phyloP scores from a whole-genome alignment of 2,329 filamentous ascomycete species.

The Clarireedia homoeocarpa region DNA sequence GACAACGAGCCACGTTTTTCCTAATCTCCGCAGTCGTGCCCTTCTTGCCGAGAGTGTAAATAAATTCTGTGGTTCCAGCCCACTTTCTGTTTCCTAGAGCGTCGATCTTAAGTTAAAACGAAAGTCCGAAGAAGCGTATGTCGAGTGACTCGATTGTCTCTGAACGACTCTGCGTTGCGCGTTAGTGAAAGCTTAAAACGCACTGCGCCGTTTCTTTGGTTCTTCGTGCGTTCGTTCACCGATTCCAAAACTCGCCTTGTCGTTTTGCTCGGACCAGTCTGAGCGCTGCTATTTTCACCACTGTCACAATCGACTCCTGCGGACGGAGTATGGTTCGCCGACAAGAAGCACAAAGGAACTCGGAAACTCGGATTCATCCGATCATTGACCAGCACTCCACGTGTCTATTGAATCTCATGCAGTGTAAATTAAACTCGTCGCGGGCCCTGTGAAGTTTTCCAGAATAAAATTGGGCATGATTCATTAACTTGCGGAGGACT shows the following conservation, averaged over 20 bases:
- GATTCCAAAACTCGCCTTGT: not conserved
- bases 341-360: not conserved
- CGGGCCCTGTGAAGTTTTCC: not conserved
- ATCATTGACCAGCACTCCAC: not conserved
- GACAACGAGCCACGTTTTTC: not conserved
- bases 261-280: not conserved
- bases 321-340: not conserved
- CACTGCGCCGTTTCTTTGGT: not conserved
- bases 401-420: not conserved
- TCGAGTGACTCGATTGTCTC: too few relatives aligned
- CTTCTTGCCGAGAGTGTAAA: not conserved
- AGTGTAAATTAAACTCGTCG: not conserved
- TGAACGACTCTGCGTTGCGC: too few relatives aligned
- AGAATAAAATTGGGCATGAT: not conserved
- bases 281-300: not conserved
- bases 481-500: not conserved
- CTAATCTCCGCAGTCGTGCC: slow-evolving; percentile 5
- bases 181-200: not conserved
- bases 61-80: slow-evolving; percentile 4
- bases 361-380: not conserved
- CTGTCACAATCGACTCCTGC: not conserved
- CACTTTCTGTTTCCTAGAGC: slow-evolving; percentile 1
- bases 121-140: too few relatives aligned
- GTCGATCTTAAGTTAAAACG: slow-evolving; percentile 4
- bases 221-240: not conserved